phyloP scores from a whole-genome alignment of 169 alveolate species.

The Cryptosporidium viatorum region DNA sequence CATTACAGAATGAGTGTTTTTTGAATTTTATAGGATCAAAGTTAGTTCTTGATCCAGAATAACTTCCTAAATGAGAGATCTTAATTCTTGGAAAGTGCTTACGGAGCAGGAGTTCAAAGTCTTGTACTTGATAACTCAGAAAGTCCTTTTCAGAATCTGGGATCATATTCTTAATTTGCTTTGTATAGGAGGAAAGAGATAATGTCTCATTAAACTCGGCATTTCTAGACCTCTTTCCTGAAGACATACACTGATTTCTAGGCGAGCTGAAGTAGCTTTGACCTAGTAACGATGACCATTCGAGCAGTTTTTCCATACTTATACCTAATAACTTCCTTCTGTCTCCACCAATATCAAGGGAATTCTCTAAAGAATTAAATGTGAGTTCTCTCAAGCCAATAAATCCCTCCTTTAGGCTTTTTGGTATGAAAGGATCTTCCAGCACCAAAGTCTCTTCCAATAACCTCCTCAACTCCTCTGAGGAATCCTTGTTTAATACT shows the following conservation, averaged over 20 bases:
- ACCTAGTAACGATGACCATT: slow-evolving; percentile 29
- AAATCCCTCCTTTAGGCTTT: slow-evolving; percentile 6
- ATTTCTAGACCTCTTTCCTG: not conserved
- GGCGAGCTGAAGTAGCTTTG: slow-evolving; percentile 1
- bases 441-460: slow-evolving; percentile 5
- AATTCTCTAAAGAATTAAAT: not conserved
- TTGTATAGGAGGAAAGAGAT: not conserved
- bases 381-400: not conserved
- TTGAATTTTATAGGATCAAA: not conserved
- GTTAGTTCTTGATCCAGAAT: not conserved
- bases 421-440: slow-evolving; percentile 49
- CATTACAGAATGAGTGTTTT: not conserved
- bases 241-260: slow-evolving; percentile 7
- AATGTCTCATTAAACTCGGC: not conserved
- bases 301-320: not conserved
- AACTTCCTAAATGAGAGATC: not conserved
- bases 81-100: slow-evolving; percentile 36
- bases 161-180: not conserved
- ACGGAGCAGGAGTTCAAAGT: slow-evolving; percentile 27
- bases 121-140: not conserved
- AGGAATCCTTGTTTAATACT: not conserved
- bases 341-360: not conserved
- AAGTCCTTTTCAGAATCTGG: not conserved
- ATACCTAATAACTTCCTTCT: not conserved
- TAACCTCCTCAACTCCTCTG: slow-evolving; percentile 1